These are phyloP conservation scores for Scytalidium sp. DNA, from an alignment of 2,329 filamentous ascomycete species.

Conservation along the genomic window DNA sequence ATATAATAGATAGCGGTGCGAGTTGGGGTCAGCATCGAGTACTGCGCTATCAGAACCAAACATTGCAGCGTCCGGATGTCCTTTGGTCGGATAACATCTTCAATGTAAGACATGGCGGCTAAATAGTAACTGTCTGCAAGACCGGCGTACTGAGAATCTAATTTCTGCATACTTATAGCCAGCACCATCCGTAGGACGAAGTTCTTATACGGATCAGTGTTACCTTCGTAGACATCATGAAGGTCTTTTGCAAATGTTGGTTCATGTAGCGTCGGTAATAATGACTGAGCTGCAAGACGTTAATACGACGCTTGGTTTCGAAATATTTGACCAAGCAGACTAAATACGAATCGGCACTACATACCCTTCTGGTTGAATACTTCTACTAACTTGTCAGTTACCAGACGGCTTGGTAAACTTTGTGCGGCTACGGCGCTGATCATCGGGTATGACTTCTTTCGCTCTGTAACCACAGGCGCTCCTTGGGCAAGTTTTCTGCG, in stretches of 20 bases:
- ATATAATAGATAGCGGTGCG: constrained; percentile 92
- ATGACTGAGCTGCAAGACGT: constrained; percentile 67
- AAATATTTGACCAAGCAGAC: not conserved
- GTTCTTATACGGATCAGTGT: constrained; percentile 76
- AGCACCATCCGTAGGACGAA: constrained; percentile 90
- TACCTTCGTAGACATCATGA: constrained; percentile 75
- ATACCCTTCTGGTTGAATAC: constrained; percentile 82
- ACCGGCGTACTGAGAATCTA: constrained; percentile 86
- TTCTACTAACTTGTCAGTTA: constrained; percentile 77
- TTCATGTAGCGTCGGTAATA: constrained; percentile 86
- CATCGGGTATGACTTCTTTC: constrained; percentile 86
- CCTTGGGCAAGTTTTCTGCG: constrained; percentile 67
- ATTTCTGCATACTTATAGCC: constrained; percentile 90
- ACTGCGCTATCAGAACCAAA: constrained; percentile 81
- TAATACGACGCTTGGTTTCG: not conserved
- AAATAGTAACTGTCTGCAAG: constrained; percentile 94
- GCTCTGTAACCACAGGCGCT: constrained; percentile 46
- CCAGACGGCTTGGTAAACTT: constrained; percentile 67
- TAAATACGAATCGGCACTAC: too few species aligned
- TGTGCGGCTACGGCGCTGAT: constrained; percentile 81
- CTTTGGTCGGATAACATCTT: constrained; percentile 81
- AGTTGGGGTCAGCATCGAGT: constrained; percentile 89
- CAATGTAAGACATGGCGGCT: constrained; percentile 79
- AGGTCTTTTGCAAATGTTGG: constrained; percentile 72
- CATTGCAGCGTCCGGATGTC: constrained; percentile 90